Evolutionary conservation across 1,139 yeast species (phyloP), one percentile per base, ranked within the genome.

Genomic region (Citeromyces siamensis): DNA sequence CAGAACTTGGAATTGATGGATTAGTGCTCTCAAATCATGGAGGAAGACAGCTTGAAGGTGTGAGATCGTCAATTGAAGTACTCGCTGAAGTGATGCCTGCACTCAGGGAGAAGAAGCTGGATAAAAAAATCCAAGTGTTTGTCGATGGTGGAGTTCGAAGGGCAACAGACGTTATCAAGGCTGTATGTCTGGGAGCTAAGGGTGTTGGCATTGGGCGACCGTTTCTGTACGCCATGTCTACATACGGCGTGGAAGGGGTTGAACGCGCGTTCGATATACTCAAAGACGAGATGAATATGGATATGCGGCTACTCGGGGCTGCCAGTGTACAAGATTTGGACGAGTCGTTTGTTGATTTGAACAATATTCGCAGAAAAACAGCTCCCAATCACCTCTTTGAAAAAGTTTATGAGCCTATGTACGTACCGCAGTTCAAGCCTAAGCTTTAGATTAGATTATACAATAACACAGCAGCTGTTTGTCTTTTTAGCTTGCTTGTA

Each of bases 401-500:
- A 22, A 44, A 50, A 4, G 66, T 64, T 12, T 77, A 77, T 49
- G 55, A 57, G n/a, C 56, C 53, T n/a, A 46, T 64, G 42, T 45
- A 44, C n/a, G 46, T 53, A 13, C 64, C 60, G 2, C 46, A 52
- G 21, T 64, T 63, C 44, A 55, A 49, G 13, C 51, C 54, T 37
- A 55, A 53, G 34, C 45, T 21, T 7, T 20, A 26, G 35, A 13
- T 27, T 7, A 17, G 16, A 7, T 60, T 60, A 85, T 69, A 81
- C 72, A 47, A 88, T 70, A 17, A 80, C 68, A 65, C 98, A 93
- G 63, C 98, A 90, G 19, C 95, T 84, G 62, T 90, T 90, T 34
- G 97, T 86, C 72, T 85, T 86, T 66, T 88, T 86, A 28, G 98
- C 98, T 60, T 90, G 96, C 56, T 85, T 86, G 66, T 90, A 90